These are phyloP conservation scores for Bruguiera sexangula DNA, from an alignment of 345 rosid genomes.

Conservation along the genomic window DNA sequence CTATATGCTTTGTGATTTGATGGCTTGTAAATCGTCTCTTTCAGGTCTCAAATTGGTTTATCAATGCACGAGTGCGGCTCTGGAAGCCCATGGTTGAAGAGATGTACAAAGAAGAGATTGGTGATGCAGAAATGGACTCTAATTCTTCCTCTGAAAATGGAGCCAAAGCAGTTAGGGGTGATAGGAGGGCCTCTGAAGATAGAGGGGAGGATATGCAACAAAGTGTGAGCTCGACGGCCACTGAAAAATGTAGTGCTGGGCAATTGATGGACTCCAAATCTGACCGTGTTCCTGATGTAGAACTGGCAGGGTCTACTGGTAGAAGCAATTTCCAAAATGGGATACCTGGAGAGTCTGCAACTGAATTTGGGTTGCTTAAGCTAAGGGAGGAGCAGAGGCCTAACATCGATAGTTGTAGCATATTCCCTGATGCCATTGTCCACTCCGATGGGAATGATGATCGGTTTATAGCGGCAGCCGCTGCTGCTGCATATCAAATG, in stretches of 20 bases:
- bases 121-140: conserved; percentile 58
- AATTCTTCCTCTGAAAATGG: conserved; percentile 63
- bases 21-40: neutral
- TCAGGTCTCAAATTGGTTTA: conserved; percentile 97
- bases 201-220: conserved; percentile 48
- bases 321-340: conserved; percentile 31
- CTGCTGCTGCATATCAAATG: conserved; percentile 41
- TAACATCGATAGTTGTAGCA: conserved; percentile 29
- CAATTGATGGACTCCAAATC: conserved; percentile 37
- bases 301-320: conserved; percentile 31
- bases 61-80: conserved; percentile 94
- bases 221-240: conserved; percentile 33
- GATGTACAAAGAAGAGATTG: conserved; percentile 91
- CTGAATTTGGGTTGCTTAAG: conserved; percentile 37
- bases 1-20: neutral
- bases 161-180: conserved; percentile 41
- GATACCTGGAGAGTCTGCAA: conserved; percentile 29
- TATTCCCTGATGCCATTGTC: conserved; percentile 41
- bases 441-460: conserved; percentile 34
- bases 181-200: conserved; percentile 38
- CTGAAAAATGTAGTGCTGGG: conserved; percentile 22
- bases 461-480: conserved; percentile 46
- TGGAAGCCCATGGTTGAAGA: conserved; percentile 99
- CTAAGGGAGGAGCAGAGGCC: conserved; percentile 39
- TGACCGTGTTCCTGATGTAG: conserved; percentile 27